phyloP scores from a whole-genome alignment of 441 rosid species.

The Metrosideros polymorpha region DNA sequence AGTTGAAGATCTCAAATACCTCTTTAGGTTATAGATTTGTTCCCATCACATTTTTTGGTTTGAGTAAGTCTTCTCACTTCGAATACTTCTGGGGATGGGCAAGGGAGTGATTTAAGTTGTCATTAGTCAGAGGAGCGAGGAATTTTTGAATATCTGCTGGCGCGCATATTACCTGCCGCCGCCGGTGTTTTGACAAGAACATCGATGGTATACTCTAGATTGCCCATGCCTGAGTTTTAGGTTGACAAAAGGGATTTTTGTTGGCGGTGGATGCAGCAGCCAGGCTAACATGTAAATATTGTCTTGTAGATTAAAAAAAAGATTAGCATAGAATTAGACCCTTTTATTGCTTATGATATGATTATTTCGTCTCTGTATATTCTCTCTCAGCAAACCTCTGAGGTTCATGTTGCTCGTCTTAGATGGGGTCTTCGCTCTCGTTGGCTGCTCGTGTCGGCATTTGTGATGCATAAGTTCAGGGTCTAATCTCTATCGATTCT shows the following conservation, averaged over 20 bases:
- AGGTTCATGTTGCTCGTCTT: neutral
- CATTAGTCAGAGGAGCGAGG: neutral
- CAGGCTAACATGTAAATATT: neutral
- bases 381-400: neutral
- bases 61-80: neutral
- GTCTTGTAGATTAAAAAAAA: neutral
- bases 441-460: neutral
- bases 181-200: neutral
- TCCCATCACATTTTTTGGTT: neutral
- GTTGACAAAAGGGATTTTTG: neutral
- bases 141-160: neutral
- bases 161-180: neutral
- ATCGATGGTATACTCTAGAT: neutral
- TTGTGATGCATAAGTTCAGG: neutral
- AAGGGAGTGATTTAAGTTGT: neutral
- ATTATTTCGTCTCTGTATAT: neutral
- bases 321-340: neutral
- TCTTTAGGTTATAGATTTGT: conserved; percentile 36
- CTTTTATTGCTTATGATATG: neutral
- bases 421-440: neutral
- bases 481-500: neutral
- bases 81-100: neutral
- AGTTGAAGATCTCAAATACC: conserved; percentile 69
- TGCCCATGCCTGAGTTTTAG: neutral
- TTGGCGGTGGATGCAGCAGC: neutral